Percentiles rank a stretch among this genome's conserved stretches.
These are phyloP conservation scores for Fusarium ramigenum DNA, from an alignment of 2,329 filamentous ascomycete genomes.

Conservation along the genomic window DNA sequence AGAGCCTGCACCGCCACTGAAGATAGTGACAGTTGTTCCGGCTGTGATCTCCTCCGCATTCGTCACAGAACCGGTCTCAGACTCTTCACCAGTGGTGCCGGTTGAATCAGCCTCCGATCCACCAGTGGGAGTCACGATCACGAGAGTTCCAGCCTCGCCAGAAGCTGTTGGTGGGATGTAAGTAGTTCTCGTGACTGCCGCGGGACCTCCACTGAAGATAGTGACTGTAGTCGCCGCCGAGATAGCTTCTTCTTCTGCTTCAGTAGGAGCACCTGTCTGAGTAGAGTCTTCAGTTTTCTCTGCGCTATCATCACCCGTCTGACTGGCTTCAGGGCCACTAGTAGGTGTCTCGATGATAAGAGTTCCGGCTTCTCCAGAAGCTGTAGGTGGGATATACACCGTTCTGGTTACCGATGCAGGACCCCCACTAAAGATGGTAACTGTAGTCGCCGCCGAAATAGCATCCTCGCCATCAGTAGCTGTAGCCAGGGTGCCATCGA, in stretches of 20 bases:
- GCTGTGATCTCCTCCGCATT: background rate
- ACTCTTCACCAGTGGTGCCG: rapidly evolving
- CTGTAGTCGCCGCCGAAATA: background rate
- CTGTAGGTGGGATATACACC: background rate
- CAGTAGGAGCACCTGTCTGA: background rate
- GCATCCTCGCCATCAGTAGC: no score
- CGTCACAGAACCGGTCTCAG: background rate
- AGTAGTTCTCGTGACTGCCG: background rate
- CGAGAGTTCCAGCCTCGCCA: background rate
- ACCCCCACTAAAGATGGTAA: background rate
- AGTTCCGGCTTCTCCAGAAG: background rate
- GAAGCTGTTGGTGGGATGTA: background rate
- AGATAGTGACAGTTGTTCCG: background rate
- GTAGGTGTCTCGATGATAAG: background rate
- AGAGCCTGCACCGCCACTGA: background rate
- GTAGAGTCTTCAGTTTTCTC: background rate
- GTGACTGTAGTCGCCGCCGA: background rate
- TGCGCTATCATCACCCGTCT: background rate
- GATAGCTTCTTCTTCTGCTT: background rate
- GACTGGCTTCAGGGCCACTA: background rate
- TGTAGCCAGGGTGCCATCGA: no score
- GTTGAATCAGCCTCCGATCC: rapidly evolving
- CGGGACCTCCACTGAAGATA: background rate
- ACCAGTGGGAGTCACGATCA: background rate
- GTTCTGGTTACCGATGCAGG: background rate